Base-by-base conservation (phyloP, 1,284 basidiomycete species). In the Moesziomyces antarcticus region DNA sequence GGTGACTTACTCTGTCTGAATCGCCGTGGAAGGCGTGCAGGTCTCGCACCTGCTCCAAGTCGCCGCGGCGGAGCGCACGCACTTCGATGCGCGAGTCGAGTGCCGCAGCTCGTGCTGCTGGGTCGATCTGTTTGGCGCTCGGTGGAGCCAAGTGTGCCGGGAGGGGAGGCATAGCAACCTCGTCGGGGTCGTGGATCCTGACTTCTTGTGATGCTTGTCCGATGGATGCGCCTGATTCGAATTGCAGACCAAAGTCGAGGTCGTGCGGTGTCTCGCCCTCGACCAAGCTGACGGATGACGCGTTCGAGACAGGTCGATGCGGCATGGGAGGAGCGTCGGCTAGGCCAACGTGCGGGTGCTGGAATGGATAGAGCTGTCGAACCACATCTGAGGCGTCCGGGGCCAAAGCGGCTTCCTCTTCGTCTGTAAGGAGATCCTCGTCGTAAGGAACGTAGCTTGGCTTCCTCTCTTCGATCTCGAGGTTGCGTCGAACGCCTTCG, bases 21-120 rank as follows among this genome's bases (percentile, higher is more conserved):
- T 81, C 79, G 56, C 79, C 79, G 55, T 80, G 77, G 35, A 73
- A 74, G 59, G 74, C 76, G 50, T 81, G 79, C 18, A 81, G 56
- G 18, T 81, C 78, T 45, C 78, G 66, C n/a, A 81, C 77, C 51
- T 81, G 79, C 53, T 80, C 79, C 42, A 81, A 56, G 33, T 81
- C 79, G 56, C 72, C 58, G 20, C 79, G 55, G 25, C 74, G 63
- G 20, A 80, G 59, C 24, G 60, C 33, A 3, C 79, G 74, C 14
- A 80, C 68, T 47, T 80, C 77, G 46, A 81, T 54, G 20, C 79
- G 69, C n/a, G 71, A 63, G 49, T 81, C 74, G 3, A 81, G 64
- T 7, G 78, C 79, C 18, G 75, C 77, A 35, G 70, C 73, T 49
- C 73, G 53, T n/a, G 71, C 78, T 25, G 68, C 68, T 48, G 67